phyloP scores from a whole-genome alignment of 2,329 filamentous ascomycete genomes.

The Tolypocladium cylindrosporum region DNA sequence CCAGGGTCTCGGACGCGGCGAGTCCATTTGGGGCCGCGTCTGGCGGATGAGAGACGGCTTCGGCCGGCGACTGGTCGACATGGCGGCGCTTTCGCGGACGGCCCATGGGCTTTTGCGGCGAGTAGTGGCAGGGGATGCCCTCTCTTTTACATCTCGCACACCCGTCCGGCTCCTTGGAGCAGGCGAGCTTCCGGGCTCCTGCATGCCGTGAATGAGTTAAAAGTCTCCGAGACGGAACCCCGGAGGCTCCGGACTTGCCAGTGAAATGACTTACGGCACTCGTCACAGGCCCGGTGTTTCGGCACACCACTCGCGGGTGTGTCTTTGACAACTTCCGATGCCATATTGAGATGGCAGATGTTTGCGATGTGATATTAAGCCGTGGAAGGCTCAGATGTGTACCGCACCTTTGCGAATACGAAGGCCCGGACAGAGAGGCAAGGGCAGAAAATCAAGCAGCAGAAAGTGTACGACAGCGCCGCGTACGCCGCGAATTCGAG shows the following conservation, averaged over 20 bases:
- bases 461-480: background rate
- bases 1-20: background rate
- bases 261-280: slow-evolving; percentile 44
- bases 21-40: background rate
- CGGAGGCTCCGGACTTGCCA: background rate
- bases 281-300: slow-evolving; percentile 56
- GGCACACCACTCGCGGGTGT: slow-evolving; percentile 13
- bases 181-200: slow-evolving; percentile 56
- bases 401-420: background rate
- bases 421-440: background rate
- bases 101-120: slow-evolving; percentile 56
- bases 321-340: slow-evolving; percentile 6
- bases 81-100: slow-evolving; percentile 48
- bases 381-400: background rate
- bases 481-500: background rate
- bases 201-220: slow-evolving; percentile 9
- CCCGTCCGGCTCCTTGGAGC: slow-evolving; percentile 50
- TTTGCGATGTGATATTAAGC: background rate
- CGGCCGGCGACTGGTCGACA: slow-evolving; percentile 14
- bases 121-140: slow-evolving; percentile 49
- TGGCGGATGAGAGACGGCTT: background rate
- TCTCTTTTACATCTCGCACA: slow-evolving; percentile 51
- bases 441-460: background rate
- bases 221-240: slow-evolving; percentile 14
- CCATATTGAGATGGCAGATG: slow-evolving; percentile 10